Percentiles rank a stretch among this genome's conserved stretches.
phyloP scores from a whole-genome alignment of 2,329 filamentous ascomycete species.

The Sclerotinia minor region DNA sequence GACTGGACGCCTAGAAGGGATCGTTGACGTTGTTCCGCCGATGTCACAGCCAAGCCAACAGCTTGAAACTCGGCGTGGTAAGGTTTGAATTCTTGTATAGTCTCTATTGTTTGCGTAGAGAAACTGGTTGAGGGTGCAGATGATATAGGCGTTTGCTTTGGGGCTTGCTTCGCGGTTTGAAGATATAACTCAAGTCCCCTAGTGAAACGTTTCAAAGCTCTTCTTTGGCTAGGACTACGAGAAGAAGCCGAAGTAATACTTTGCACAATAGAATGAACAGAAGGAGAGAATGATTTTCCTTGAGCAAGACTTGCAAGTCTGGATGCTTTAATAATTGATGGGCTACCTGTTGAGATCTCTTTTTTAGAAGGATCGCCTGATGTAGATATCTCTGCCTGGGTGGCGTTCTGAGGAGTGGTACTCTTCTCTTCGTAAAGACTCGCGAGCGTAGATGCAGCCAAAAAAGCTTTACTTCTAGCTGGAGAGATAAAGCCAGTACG shows the following conservation, averaged over 20 bases:
- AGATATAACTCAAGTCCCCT: constrained; percentile 48
- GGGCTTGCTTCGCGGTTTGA: constrained; percentile 44
- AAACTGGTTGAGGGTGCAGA: constrained; percentile 41
- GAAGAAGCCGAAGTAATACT: constrained; percentile 40
- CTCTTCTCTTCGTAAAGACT: constrained; percentile 20
- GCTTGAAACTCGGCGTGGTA: constrained; percentile 55
- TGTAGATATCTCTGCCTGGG: neutral
- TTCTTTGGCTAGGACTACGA: constrained; percentile 48
- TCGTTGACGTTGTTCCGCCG: constrained; percentile 45
- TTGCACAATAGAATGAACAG: constrained; percentile 30
- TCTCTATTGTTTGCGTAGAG: constrained; percentile 53
- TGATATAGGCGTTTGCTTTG: constrained; percentile 42
- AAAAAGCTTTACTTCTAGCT: constrained; percentile 18
- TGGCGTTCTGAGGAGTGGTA: neutral
- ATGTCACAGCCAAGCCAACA: constrained; percentile 58
- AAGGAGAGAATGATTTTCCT: constrained; percentile 23
- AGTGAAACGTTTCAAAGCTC: constrained; percentile 46
- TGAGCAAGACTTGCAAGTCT: constrained; percentile 15
- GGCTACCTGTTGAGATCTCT: neutral
- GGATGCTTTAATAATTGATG: constrained; percentile 20
- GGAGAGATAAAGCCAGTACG: constrained; percentile 4
- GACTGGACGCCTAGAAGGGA: neutral
- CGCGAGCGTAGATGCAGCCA: constrained; percentile 24
- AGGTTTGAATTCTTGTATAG: constrained; percentile 54
- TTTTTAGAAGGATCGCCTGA: constrained; percentile 9